A percentile compares a stretch with the other conserved stretches of the same genome.
Conservation (phyloP, 1,284 basidiomycete genomes). For the Waitea zeae region DNA sequence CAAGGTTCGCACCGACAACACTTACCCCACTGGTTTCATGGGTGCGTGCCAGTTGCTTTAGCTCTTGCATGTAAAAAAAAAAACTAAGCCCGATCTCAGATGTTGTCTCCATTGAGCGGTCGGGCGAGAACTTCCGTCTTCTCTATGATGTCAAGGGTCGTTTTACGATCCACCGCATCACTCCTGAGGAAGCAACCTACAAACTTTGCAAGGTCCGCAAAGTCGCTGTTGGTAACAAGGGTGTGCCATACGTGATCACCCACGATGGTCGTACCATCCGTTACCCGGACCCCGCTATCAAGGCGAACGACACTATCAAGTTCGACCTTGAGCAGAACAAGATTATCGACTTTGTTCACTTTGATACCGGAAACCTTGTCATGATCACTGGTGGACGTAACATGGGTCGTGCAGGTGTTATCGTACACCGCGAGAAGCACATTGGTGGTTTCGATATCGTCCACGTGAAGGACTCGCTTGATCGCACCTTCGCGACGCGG, state of each 20-base stretch:
- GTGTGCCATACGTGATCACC: slow-evolving; percentile 94
- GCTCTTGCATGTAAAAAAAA: slow-evolving; percentile 1
- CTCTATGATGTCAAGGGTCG: slow-evolving; percentile 99
- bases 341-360: slow-evolving; percentile 89
- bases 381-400: slow-evolving; percentile 99
- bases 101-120: slow-evolving; percentile 95
- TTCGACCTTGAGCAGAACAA: slow-evolving; percentile 93
- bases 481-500: slow-evolving; percentile 93
- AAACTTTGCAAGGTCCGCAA: slow-evolving; percentile 96
- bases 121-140: slow-evolving; percentile 98
- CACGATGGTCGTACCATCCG: slow-evolving; percentile 99
- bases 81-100: slow-evolving; percentile 26
- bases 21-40: slow-evolving; percentile 96
- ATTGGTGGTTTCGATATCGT: slow-evolving; percentile 96
- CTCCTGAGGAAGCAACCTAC: slow-evolving; percentile 92
- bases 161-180: slow-evolving; percentile 99
- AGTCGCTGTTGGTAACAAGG: slow-evolving; percentile 83
- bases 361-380: slow-evolving; percentile 95
- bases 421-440: slow-evolving; percentile 94
- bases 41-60: too few relatives aligned
- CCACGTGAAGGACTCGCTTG: slow-evolving; percentile 91
- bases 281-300: slow-evolving; percentile 94
- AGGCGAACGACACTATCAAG: slow-evolving; percentile 96
- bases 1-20: slow-evolving; percentile 97
- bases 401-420: slow-evolving; percentile 96